phyloP scores from a whole-genome alignment of 2,329 filamentous ascomycete genomes.

The Botrytis fabae region DNA sequence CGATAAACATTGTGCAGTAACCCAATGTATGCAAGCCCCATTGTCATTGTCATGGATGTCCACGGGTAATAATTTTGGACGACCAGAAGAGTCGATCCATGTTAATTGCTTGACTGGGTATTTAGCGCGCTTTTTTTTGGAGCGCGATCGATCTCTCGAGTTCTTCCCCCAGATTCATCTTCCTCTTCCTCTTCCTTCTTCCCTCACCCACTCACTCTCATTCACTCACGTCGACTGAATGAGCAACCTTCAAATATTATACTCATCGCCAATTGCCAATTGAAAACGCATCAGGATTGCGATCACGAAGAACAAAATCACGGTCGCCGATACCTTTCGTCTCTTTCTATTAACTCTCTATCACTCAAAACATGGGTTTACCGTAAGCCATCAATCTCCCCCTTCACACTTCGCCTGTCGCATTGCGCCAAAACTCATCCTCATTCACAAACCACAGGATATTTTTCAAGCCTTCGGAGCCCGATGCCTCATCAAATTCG shows the following conservation, averaged over 20 bases:
- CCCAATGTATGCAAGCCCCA: constrained; percentile 3
- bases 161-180: neutral
- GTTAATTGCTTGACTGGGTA: neutral
- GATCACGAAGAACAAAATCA: constrained; percentile 25
- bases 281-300: constrained; percentile 26
- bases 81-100: neutral
- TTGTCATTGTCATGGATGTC: neutral
- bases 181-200: neutral
- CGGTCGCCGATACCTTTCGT: constrained; percentile 27
- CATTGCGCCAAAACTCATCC: constrained; percentile 21
- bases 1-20: neutral
- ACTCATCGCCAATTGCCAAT: constrained; percentile 2
- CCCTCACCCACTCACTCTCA: too few relatives aligned
- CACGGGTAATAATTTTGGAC: neutral
- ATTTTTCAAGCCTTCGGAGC: constrained; percentile 38
- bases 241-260: neutral
- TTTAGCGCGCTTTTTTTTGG: constrained; percentile 15
- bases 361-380: constrained; percentile 38
- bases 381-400: constrained; percentile 37
- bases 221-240: neutral
- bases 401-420: constrained; percentile 19
- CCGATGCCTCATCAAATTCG: constrained; percentile 34
- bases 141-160: neutral
- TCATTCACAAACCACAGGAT: constrained; percentile 36
- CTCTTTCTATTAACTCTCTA: neutral